Conservation (phyloP, 2,329 filamentous ascomycete genomes). For the Cladophialophora carrionii region DNA sequence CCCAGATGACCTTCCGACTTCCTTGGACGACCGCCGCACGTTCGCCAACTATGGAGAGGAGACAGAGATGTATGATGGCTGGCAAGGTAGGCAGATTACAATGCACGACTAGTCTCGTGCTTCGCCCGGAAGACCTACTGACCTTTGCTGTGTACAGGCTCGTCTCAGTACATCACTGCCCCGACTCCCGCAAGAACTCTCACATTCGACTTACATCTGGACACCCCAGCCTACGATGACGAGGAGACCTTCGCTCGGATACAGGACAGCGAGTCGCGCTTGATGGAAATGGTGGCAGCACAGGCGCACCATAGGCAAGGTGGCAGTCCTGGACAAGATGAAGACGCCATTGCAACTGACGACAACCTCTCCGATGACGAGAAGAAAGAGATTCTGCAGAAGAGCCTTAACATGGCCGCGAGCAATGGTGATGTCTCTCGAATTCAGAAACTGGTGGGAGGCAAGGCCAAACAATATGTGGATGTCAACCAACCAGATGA, state of each 20-base stretch:
- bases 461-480: slow-evolving; percentile 73
- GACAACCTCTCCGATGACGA: slow-evolving; percentile 73
- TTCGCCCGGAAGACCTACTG: slow-evolving; percentile 15
- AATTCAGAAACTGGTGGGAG: slow-evolving; percentile 73
- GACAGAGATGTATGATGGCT: slow-evolving; percentile 98
- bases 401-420: slow-evolving; percentile 88
- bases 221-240: slow-evolving; percentile 75
- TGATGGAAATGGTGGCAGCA: slow-evolving; percentile 95
- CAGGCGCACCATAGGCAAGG: slow-evolving; percentile 76
- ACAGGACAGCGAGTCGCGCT: slow-evolving; percentile 79
- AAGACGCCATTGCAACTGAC: slow-evolving; percentile 76
- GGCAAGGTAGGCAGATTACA: slow-evolving; percentile 71
- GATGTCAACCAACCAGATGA: slow-evolving; percentile 88
- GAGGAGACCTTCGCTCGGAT: slow-evolving; percentile 60
- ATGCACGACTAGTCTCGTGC: slow-evolving; percentile 17
- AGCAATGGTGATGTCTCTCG: slow-evolving; percentile 91
- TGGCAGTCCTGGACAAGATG: slow-evolving; percentile 70
- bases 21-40: slow-evolving; percentile 81
- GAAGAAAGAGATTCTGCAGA: slow-evolving; percentile 81
- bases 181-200: slow-evolving; percentile 83
- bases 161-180: slow-evolving; percentile 91
- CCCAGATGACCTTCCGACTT: slow-evolving; percentile 84
- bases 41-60: slow-evolving; percentile 71
- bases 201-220: slow-evolving; percentile 80
- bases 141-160: slow-evolving; percentile 61